Percentiles rank a stretch among this genome's conserved stretches.
Evolutionary conservation across 1,284 basidiomycete genomes (phyloP).

Genomic region (Ceratobasidium sp.): DNA sequence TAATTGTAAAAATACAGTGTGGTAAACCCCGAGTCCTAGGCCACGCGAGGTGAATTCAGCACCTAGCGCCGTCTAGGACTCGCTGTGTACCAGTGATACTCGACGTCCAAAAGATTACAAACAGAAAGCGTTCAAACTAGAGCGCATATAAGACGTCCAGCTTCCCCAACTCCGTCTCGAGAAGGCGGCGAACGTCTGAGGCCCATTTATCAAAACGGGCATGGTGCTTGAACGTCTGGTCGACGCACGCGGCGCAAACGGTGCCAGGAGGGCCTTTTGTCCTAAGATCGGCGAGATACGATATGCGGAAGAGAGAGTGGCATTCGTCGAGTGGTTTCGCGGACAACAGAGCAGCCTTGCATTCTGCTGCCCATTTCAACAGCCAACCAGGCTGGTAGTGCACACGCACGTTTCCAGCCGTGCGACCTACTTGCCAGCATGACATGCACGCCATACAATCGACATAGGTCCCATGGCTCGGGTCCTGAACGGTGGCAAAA

Average conservation of each 20-base stretch:
- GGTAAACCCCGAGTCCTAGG: too few species aligned
- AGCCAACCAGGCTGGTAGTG: not conserved
- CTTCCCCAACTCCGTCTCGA: not conserved
- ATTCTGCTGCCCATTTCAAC: not conserved
- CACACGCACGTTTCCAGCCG: not conserved
- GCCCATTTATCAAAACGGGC: not conserved
- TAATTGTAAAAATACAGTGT: too few species aligned
- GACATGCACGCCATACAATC: not conserved
- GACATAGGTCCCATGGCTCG: not conserved
- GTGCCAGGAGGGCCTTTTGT: not conserved
- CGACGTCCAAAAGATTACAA: too few species aligned
- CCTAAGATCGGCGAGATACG: not conserved
- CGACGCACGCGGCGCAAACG: not conserved
- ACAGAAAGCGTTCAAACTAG: not conserved
- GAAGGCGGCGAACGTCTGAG: too few species aligned
- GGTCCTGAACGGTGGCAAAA: not conserved
- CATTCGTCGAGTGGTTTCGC: not conserved
- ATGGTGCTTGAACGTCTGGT: not conserved
- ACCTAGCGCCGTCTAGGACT: too few species aligned
- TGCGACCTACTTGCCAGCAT: not conserved
- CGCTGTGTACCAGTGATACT: too few species aligned
- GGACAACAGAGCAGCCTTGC: not conserved
- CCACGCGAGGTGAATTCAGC: too few species aligned
- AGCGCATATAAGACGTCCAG: constrained; percentile 15
- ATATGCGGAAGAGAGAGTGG: not conserved